Evolutionary conservation across 257 asterid genomes (phyloP).

Genomic region (Pogostemon cablin): DNA sequence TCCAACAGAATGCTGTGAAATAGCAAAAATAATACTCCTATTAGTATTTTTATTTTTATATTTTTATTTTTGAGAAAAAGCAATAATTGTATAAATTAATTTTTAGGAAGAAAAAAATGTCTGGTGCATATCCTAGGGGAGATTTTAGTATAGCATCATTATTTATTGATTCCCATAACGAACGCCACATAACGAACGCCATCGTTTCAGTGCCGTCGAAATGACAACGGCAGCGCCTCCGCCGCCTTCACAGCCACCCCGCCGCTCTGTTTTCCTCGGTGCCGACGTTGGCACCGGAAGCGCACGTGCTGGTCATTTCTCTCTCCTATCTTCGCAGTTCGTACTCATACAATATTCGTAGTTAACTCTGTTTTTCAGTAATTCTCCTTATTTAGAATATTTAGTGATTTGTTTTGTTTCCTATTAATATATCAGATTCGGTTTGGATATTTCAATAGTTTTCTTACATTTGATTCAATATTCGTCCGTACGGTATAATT

Average conservation of each 20-base stretch:
- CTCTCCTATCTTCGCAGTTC: slow-evolving; percentile 4
- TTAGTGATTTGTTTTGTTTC: slow-evolving; percentile 1
- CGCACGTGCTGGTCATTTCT: slow-evolving; percentile 87
- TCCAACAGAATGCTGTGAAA: slow-evolving; percentile 21
- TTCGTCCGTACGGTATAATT: not conserved
- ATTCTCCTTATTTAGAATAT: slow-evolving; percentile 1
- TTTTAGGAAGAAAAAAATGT: slow-evolving; percentile 34
- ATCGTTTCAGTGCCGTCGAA: slow-evolving; percentile 50
- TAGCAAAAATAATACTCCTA: not conserved
- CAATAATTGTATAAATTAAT: slow-evolving; percentile 9
- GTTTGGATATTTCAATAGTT: slow-evolving; percentile 2
- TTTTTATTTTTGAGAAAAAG: slow-evolving; percentile 24
- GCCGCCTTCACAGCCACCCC: slow-evolving; percentile 46
- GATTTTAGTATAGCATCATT: slow-evolving; percentile 34
- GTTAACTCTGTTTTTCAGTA: slow-evolving; percentile 14
- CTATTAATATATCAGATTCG: not conserved
- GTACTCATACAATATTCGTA: not conserved
- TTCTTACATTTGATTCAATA: slow-evolving; percentile 22
- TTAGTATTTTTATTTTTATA: not conserved
- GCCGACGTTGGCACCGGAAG: slow-evolving; percentile 98
- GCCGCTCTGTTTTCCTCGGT: slow-evolving; percentile 72
- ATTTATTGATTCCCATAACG: slow-evolving; percentile 25
- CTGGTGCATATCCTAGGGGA: slow-evolving; percentile 40
- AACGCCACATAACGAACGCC: slow-evolving; percentile 32
- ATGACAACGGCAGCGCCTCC: slow-evolving; percentile 61